Evolutionary conservation across 805 yeast species (phyloP).

Genomic region (Wickerhamiella lipophila): DNA sequence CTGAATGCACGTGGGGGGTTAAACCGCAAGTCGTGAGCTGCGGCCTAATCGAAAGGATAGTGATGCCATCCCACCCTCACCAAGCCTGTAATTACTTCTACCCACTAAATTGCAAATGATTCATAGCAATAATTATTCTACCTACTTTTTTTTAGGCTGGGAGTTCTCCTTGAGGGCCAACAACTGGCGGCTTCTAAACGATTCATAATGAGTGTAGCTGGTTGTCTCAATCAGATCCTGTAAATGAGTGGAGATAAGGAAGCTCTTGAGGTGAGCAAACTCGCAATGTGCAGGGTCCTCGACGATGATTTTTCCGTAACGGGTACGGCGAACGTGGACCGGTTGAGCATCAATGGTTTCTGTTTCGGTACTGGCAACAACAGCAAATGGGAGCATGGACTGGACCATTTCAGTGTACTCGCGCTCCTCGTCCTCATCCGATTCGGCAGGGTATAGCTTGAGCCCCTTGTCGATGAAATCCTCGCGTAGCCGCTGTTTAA

Average conservation of each 20-base stretch:
- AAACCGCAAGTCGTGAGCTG: too few relatives aligned
- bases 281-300: slow-evolving; percentile 94
- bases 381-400: slow-evolving; percentile 67
- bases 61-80: too few relatives aligned
- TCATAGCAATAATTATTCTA: background rate
- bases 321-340: slow-evolving; percentile 81
- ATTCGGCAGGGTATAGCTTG: slow-evolving; percentile 62
- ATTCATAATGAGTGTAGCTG: slow-evolving; percentile 74
- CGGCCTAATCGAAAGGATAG: background rate
- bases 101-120: too few relatives aligned
- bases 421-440: slow-evolving; percentile 38
- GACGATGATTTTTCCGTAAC: slow-evolving; percentile 87
- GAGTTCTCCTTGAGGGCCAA: slow-evolving; percentile 79
- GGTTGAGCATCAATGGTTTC: slow-evolving; percentile 63
- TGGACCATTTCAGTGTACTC: slow-evolving; percentile 26
- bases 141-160: slow-evolving; percentile 18
- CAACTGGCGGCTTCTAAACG: slow-evolving; percentile 86
- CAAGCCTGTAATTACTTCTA: too few relatives aligned
- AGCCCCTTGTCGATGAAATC: slow-evolving; percentile 65
- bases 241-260: slow-evolving; percentile 86
- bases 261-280: slow-evolving; percentile 85
- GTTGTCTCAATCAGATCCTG: slow-evolving; percentile 95
- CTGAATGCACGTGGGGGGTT: too few relatives aligned
- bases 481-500: slow-evolving; percentile 58
- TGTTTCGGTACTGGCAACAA: slow-evolving; percentile 78